Evolutionary conservation across 768 basidiomycete species (phyloP), one percentile per base, ranked within the genome.

Genomic region (Exsudoporus frostii): DNA sequence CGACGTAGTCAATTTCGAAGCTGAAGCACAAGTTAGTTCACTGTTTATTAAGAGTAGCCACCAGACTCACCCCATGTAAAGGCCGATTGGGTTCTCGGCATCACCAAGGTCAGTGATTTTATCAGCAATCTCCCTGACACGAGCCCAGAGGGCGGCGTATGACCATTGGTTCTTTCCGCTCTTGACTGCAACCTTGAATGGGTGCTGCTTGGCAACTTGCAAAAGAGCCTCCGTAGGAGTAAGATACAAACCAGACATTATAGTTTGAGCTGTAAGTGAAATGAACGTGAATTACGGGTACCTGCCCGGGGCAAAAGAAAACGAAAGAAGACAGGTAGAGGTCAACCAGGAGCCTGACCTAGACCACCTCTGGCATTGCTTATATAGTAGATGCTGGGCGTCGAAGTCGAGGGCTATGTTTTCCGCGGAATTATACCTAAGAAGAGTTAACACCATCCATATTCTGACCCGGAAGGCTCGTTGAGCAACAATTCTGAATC

Each of bases 131-230:
- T 58, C 55, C 51, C 61, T 57, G 50, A 68, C 59, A 42, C 67
- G 67, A 48, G 62, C 57, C 67, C 67, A 68, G n/a, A 68, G 58
- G 48, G 63, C 67, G 42, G 63, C 63, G n/a, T 69, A 68, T 44
- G 65, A 63, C 67, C 67, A 68, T 58, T 57, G 49, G 41, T 56
- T 47, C 38, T 36, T 51, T 55, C 48, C 58, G n/a, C 53, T 45
- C 30, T 52, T 60, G 36, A 69, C 60, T 10, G 65, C 67, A 42
- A 29, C 10, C 27, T 50, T 54, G 49, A 49, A 60, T 15, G 67
- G 67, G 48, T 68, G 58, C 25, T 63, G 53, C 56, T 56, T 61
- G 50, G 67, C 65, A 38, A 66, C 67, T 43, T 66, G 61, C 40
- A 68, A 56, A 37, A 68, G 67, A 22, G 61, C 67, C 48, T 68